A percentile compares a stretch with the other conserved stretches of the same genome.
phyloP scores from a whole-genome alignment of 371 early-diverging fungal genomes.

The Circinella umbellata region DNA sequence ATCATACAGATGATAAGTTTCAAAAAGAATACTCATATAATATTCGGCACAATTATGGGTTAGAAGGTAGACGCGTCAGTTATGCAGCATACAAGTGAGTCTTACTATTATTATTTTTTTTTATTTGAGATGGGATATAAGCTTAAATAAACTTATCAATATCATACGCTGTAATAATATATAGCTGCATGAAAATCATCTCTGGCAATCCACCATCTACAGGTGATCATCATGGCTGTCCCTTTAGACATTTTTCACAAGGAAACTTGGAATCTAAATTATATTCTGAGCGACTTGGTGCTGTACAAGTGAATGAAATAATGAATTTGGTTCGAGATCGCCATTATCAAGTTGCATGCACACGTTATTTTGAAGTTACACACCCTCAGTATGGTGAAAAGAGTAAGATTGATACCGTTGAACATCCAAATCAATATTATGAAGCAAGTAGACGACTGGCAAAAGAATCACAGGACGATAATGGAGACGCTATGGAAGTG shows the following conservation, averaged over 20 bases:
- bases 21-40: slow-evolving; percentile 94
- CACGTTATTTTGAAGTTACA: slow-evolving; percentile 83
- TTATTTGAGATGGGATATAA: too few relatives aligned
- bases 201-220: slow-evolving; percentile 74
- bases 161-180: too few relatives aligned
- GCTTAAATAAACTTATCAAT: too few relatives aligned
- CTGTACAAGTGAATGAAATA: slow-evolving; percentile 69
- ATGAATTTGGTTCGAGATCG: slow-evolving; percentile 65
- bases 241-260: slow-evolving; percentile 85
- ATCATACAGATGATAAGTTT: slow-evolving; percentile 88
- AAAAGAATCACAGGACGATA: background rate
- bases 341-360: slow-evolving; percentile 96
- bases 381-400: slow-evolving; percentile 38
- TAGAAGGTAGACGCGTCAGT: slow-evolving; percentile 94
- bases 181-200: slow-evolving; percentile 90
- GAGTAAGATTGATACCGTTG: slow-evolving; percentile 66
- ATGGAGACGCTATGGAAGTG: slow-evolving; percentile 16
- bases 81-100: slow-evolving; percentile 87
- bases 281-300: slow-evolving; percentile 47
- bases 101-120: background rate
- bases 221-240: slow-evolving; percentile 95
- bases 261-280: slow-evolving; percentile 67
- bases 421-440: slow-evolving; percentile 94
- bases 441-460: slow-evolving; percentile 66
- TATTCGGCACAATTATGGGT: slow-evolving; percentile 97